Evolutionary conservation across 768 basidiomycete species (phyloP).

Genomic region (Psilocybe cubensis): DNA sequence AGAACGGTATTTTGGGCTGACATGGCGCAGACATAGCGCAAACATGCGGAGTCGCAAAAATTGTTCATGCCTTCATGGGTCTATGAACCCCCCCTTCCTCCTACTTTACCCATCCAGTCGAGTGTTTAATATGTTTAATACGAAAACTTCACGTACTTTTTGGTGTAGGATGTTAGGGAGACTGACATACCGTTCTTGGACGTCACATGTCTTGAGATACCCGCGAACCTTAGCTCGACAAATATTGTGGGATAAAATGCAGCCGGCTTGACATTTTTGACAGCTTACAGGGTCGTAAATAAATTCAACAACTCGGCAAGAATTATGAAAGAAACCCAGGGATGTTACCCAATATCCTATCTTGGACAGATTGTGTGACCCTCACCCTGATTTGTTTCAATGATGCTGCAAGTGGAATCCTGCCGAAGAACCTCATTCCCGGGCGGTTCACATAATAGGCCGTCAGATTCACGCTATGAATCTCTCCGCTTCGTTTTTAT

Average conservation of each 20-base stretch:
- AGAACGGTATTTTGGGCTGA: neutral
- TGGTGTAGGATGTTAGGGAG: constrained; percentile 3
- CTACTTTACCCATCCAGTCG: constrained; percentile 60
- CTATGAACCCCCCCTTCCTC: constrained; percentile 58
- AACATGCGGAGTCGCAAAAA: neutral
- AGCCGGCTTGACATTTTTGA: neutral
- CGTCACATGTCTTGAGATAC: too few species aligned
- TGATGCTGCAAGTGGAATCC: too few species aligned
- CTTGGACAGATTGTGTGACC: too few species aligned
- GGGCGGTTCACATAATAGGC: too few species aligned
- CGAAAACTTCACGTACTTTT: neutral
- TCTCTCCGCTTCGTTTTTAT: too few species aligned
- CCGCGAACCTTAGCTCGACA: neutral
- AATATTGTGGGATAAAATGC: neutral
- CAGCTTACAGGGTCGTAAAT: neutral
- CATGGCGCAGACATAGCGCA: too few species aligned
- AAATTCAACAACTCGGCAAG: neutral
- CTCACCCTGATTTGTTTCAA: too few species aligned
- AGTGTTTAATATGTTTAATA: constrained; percentile 43
- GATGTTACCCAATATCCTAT: neutral
- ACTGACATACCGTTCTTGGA: constrained; percentile 46
- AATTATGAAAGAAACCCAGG: neutral
- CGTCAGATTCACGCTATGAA: too few species aligned
- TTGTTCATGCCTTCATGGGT: constrained; percentile 53
- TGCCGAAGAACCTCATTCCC: too few species aligned